Base-by-base conservation (phyloP, 805 yeast species). In the Wickerhamiella allomyrinae region DNA sequence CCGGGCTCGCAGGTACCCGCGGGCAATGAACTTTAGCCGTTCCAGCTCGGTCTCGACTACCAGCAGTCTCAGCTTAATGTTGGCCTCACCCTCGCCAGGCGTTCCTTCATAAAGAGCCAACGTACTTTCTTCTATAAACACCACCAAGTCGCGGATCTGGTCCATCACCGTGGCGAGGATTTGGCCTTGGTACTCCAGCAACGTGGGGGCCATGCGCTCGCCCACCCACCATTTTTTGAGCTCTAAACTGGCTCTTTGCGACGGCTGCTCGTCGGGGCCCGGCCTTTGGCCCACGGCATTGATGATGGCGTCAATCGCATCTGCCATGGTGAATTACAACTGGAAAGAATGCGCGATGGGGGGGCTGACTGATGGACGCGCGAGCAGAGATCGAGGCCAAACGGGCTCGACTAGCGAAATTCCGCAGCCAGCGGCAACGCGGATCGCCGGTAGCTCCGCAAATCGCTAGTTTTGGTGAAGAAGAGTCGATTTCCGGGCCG, bases 11-110 rank as follows among this genome's bases (percentile, higher is more conserved):
- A 87, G 65, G 57, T 85, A 89, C 11, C 84, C 71, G 40, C 96
- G 63, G n/a, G 87, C 67, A 27, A 89, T 60, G 57, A 79, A 91
- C 52, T 79, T 84, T 23, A 85, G 73, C 43, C 98, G 65, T 53
- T 91, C 97, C 20, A 91, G 69, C 51, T 91, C 97, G 11, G 93
- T 79, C 56, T 91, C 98, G 51, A 89, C 77, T 20, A 93, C 73
- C 65, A 91, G 74, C 37, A 87, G 65, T 44, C 82, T 79, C 44
- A 89, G 61, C 55, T 87, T 87, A 59, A 77, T 76, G 10, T 29
- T 29, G n/a, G 21, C 25, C 11, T 33, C 24, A 27, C 11, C 34
- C 5, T 27, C 29, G n/a, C 25, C 40, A 22, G 43, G 49, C 6
- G 41, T 45, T 1, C 49, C 48, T n/a, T 50, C 74, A 41, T 80